Conservation (phyloP, 1,139 yeast genomes). For the Meyerozyma carpophila region DNA sequence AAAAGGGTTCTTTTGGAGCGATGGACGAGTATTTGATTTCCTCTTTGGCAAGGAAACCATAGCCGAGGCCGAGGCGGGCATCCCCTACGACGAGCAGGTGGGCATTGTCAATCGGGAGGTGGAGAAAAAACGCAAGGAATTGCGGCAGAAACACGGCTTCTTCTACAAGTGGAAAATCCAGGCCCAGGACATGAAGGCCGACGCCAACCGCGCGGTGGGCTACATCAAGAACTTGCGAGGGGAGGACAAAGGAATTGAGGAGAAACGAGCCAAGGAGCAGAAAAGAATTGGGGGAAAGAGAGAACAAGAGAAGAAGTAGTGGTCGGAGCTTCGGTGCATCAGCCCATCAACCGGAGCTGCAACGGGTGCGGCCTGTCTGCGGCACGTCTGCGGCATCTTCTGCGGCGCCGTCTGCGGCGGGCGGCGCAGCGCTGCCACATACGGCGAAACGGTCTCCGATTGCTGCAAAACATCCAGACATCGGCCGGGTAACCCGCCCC, state of each 20-base stretch:
- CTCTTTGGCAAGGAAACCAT: constrained; percentile 73
- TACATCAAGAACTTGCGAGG: constrained; percentile 8
- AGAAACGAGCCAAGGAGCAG: constrained; percentile 1
- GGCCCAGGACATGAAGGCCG: constrained; percentile 29
- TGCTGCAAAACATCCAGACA: background rate
- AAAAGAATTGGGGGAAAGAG: background rate
- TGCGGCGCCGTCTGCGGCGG: too few relatives aligned
- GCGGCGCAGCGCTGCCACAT: background rate
- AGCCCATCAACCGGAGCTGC: background rate
- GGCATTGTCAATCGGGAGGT: constrained; percentile 38
- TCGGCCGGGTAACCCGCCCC: constrained; percentile 2
- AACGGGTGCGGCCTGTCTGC: background rate
- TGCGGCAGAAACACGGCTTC: constrained; percentile 34
- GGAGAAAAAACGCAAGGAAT: constrained; percentile 33
- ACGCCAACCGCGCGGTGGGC: constrained; percentile 20
- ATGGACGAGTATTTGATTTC: constrained; percentile 78
- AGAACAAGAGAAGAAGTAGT: too few relatives aligned
- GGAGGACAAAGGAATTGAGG: constrained; percentile 4
- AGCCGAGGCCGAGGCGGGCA: constrained; percentile 71
- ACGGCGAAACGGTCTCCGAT: background rate
- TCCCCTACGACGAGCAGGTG: constrained; percentile 57
- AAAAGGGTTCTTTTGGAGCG: constrained; percentile 87
- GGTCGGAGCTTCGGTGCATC: too few relatives aligned
- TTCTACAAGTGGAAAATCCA: constrained; percentile 38
- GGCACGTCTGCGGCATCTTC: background rate